Conservation (phyloP, 345 rosid species). For the Syzygium aromaticum region DNA sequence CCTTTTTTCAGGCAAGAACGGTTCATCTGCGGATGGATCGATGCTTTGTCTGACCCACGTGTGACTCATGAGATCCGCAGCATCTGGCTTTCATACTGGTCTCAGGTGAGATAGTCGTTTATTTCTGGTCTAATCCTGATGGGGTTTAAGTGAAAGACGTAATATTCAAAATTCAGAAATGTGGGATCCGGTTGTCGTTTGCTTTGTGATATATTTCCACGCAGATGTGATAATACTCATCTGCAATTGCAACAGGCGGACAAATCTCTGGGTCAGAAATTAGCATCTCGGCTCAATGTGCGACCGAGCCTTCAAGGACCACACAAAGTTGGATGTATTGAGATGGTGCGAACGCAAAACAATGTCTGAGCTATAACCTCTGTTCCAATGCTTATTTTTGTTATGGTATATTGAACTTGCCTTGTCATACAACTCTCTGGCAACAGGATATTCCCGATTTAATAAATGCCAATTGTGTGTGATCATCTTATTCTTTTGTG, state of each 20-base stretch:
- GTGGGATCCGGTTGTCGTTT: neutral
- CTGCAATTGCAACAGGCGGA: slow-evolving; percentile 31
- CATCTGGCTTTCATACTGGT: slow-evolving; percentile 84
- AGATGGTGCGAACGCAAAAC: neutral
- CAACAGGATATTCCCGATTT: neutral
- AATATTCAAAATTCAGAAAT: neutral
- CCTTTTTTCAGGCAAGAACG: slow-evolving; percentile 65
- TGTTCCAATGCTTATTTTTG: neutral
- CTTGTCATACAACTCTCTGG: neutral
- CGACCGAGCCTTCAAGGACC: slow-evolving; percentile 54
- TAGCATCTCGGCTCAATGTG: slow-evolving; percentile 67
- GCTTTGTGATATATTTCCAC: too few species aligned
- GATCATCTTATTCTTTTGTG: neutral
- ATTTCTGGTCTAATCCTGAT: neutral
- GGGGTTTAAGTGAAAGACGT: neutral
- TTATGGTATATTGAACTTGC: neutral
- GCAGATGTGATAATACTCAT: neutral
- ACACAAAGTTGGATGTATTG: neutral
- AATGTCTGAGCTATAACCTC: neutral
- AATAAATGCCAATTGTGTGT: neutral
- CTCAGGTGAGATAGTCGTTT: slow-evolving; percentile 41
- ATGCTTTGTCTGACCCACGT: slow-evolving; percentile 71
- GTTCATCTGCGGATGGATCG: slow-evolving; percentile 54
- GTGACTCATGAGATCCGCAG: slow-evolving; percentile 73
- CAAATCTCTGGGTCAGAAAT: slow-evolving; percentile 64